Percentiles rank a stretch among this genome's conserved stretches.
phyloP scores from a whole-genome alignment of 176 grass and related monocot species.

The Cenchrus fungigraminus region DNA sequence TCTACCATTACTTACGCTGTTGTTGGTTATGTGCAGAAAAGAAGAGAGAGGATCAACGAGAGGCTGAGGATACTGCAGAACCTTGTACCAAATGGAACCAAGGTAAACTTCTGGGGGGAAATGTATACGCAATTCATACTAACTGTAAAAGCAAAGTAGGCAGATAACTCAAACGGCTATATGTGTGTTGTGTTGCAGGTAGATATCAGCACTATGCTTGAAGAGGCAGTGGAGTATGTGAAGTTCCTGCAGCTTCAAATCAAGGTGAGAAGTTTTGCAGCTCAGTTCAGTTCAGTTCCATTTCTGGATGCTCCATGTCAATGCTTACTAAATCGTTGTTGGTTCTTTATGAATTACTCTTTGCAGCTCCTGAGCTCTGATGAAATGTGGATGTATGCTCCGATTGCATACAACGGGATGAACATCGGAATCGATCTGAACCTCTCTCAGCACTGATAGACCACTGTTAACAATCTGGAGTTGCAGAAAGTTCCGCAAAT shows the following conservation, averaged over 20 bases:
- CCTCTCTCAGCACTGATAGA: constrained; percentile 38
- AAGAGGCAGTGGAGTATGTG: constrained; percentile 85
- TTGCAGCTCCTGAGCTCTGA: constrained; percentile 80
- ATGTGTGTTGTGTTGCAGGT: constrained; percentile 53
- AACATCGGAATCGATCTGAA: constrained; percentile 77
- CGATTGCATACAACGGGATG: constrained; percentile 86
- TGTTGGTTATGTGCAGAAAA: constrained; percentile 64
- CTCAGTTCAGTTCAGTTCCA: not conserved
- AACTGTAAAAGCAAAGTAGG: constrained; percentile 14
- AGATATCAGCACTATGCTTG: constrained; percentile 94
- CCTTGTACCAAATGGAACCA: constrained; percentile 89
- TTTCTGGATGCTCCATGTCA: not conserved
- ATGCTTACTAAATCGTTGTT: constrained; percentile 22
- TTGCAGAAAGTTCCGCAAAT: not conserved
- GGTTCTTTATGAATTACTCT: constrained; percentile 18
- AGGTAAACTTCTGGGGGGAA: constrained; percentile 60
- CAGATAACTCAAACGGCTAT: not conserved
- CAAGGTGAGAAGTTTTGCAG: constrained; percentile 51
- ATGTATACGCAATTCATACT: not conserved
- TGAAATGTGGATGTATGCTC: constrained; percentile 89
- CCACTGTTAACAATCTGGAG: not conserved
- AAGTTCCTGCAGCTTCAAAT: constrained; percentile 92
- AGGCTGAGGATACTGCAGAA: constrained; percentile 76
- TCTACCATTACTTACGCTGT: constrained; percentile 39
- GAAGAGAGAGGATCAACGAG: constrained; percentile 87